Evolutionary conservation across 75 land plant genomes (phyloP).

Genomic region (Pinus taeda): DNA sequence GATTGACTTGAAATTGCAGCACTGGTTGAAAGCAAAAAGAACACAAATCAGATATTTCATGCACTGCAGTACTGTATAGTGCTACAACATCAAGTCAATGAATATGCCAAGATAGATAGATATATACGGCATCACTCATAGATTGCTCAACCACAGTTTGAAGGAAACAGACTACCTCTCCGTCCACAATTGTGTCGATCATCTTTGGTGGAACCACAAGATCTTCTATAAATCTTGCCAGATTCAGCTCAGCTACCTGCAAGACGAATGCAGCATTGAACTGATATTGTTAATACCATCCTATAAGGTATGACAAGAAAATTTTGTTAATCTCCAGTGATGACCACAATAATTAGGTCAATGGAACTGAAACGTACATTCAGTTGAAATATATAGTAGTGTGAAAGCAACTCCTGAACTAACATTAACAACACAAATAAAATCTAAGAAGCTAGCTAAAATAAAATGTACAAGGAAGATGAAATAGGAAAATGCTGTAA

Average conservation of each 20-base stretch:
- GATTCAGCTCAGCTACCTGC: conserved; percentile 92
- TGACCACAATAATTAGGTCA: too few species aligned
- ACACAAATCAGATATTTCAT: neutral
- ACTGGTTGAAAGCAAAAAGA: neutral
- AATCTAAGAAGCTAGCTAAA: too few species aligned
- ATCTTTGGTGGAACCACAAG: conserved; percentile 94
- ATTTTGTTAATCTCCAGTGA: too few species aligned
- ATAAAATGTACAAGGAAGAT: too few species aligned
- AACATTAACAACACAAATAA: too few species aligned
- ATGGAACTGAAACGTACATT: too few species aligned
- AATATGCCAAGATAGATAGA: neutral
- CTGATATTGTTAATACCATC: too few species aligned
- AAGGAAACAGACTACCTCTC: conserved; percentile 63
- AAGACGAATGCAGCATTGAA: neutral
- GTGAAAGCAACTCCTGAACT: too few species aligned
- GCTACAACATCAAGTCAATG: neutral
- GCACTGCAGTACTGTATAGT: neutral
- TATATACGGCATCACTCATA: neutral
- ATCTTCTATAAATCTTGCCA: conserved; percentile 92
- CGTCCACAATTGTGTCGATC: conserved; percentile 96
- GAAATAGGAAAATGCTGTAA: too few species aligned
- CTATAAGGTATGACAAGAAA: too few species aligned
- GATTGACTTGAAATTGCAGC: neutral
- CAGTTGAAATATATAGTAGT: too few species aligned
- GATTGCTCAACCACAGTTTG: neutral